Percentiles rank a stretch among this genome's conserved stretches.
These are phyloP conservation scores for Cardiospermum halicacabum DNA, from an alignment of 345 rosid species.

Conservation along the genomic window DNA sequence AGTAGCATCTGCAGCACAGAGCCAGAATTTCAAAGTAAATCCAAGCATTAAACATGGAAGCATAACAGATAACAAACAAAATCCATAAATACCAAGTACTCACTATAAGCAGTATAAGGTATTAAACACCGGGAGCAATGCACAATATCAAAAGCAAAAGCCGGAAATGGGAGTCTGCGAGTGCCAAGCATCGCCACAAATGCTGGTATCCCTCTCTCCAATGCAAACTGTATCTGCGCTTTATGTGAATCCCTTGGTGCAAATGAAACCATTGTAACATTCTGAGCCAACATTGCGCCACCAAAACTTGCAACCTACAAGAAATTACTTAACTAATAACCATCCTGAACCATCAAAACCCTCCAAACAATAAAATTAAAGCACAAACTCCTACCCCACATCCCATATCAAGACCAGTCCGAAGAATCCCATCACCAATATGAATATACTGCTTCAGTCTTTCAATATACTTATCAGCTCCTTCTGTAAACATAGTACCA, in stretches of 20 bases:
- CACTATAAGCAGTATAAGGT: constrained; percentile 94
- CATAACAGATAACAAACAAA: background rate
- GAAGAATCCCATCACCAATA: constrained; percentile 52
- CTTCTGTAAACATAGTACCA: constrained; percentile 97
- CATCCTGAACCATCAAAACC: constrained; percentile 6
- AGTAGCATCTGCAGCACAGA: constrained; percentile 71
- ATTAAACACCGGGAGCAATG: constrained; percentile 95
- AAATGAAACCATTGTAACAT: constrained; percentile 72
- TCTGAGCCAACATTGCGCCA: constrained; percentile 69
- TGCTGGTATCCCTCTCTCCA: constrained; percentile 96
- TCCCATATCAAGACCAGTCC: constrained; percentile 99
- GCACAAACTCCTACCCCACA: constrained; percentile 65
- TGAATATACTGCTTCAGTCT: constrained; percentile 86
- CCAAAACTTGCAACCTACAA: constrained; percentile 97
- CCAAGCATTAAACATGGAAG: constrained; percentile 17
- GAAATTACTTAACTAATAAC: background rate
- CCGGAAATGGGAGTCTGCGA: constrained; percentile 92
- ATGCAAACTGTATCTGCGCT: constrained; percentile 92
- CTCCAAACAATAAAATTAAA: background rate
- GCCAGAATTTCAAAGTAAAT: constrained; percentile 14
- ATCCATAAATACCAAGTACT: constrained; percentile 29
- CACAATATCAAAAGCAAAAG: constrained; percentile 76
- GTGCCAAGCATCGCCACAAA: constrained; percentile 99
- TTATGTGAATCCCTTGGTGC: constrained; percentile 99
- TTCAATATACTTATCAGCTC: constrained; percentile 79